phyloP scores from a whole-genome alignment of 2,329 filamentous ascomycete genomes.

The Xylariaceae sp. region DNA sequence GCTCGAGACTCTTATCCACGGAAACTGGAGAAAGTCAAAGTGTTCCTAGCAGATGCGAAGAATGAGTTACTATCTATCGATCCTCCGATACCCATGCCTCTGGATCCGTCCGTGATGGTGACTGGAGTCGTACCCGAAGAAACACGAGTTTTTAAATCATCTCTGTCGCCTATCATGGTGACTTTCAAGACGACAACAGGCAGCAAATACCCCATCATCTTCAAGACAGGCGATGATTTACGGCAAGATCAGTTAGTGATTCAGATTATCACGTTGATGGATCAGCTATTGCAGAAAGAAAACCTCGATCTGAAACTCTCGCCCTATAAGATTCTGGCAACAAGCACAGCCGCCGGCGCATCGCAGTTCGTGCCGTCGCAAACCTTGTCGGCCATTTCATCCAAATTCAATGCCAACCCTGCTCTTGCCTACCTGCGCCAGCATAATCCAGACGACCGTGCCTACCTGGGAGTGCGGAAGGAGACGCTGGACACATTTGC shows the following conservation, averaged over 20 bases:
- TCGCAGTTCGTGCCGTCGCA: constrained; percentile 91
- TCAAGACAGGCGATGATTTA: constrained; percentile 95
- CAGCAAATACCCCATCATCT: constrained; percentile 84
- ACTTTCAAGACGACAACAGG: constrained; percentile 81
- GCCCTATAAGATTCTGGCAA: constrained; percentile 94
- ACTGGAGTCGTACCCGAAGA: constrained; percentile 80
- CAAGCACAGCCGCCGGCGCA: constrained; percentile 81
- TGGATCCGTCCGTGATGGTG: constrained; percentile 80
- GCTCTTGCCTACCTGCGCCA: constrained; percentile 81
- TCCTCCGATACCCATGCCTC: constrained; percentile 79
- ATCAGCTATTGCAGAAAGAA: constrained; percentile 90
- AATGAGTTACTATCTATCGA: constrained; percentile 84
- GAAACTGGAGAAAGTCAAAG: constrained; percentile 82
- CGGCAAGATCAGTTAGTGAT: constrained; percentile 97
- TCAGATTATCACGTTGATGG: constrained; percentile 96
- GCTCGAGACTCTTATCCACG: constrained; percentile 73
- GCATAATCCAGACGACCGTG: constrained; percentile 82
- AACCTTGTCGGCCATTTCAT: constrained; percentile 76
- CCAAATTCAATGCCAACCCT: constrained; percentile 72
- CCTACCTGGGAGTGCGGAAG: constrained; percentile 81
- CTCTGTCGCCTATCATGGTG: constrained; percentile 84
- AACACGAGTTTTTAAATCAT: constrained; percentile 92
- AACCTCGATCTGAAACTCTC: constrained; percentile 94
- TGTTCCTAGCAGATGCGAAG: constrained; percentile 80
- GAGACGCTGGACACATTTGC: constrained; percentile 94